These are phyloP conservation scores for Glomus cerebriforme DNA, from an alignment of 192 early-diverging fungal species.

Conservation along the genomic window DNA sequence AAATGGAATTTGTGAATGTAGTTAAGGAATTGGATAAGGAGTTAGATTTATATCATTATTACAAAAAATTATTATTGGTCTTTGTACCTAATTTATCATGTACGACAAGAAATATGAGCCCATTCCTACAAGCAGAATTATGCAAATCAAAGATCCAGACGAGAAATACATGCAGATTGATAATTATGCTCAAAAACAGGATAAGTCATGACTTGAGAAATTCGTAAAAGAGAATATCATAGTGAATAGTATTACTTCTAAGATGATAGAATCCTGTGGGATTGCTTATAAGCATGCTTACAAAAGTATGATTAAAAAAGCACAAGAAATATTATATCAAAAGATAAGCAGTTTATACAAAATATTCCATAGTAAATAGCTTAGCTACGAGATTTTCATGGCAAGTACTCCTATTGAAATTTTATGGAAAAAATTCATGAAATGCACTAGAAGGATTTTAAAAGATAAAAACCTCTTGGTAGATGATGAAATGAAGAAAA, in stretches of 20 bases:
- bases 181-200: background rate
- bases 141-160: background rate
- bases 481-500: constrained; percentile 10
- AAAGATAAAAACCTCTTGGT: constrained; percentile 14
- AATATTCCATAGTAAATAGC: no score
- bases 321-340: background rate
- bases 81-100: constrained; percentile 3
- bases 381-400: constrained; percentile 4
- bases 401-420: background rate
- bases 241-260: background rate
- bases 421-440: constrained; percentile 12
- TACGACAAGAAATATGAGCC: background rate
- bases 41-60: background rate
- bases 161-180: constrained; percentile 5
- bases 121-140: background rate
- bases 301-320: background rate
- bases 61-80: constrained; percentile 6
- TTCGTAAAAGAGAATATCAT: background rate
- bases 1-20: constrained; percentile 11
- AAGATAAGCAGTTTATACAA: constrained; percentile 1
- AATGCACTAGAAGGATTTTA: background rate
- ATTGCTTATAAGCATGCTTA: constrained; percentile 5
- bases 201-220: constrained; percentile 3
- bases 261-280: background rate
- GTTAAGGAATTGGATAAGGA: background rate